Percentiles rank a stretch among this genome's conserved stretches.
phyloP scores from a whole-genome alignment of 768 basidiomycete genomes.

The Strobilomyces echinocephalus region DNA sequence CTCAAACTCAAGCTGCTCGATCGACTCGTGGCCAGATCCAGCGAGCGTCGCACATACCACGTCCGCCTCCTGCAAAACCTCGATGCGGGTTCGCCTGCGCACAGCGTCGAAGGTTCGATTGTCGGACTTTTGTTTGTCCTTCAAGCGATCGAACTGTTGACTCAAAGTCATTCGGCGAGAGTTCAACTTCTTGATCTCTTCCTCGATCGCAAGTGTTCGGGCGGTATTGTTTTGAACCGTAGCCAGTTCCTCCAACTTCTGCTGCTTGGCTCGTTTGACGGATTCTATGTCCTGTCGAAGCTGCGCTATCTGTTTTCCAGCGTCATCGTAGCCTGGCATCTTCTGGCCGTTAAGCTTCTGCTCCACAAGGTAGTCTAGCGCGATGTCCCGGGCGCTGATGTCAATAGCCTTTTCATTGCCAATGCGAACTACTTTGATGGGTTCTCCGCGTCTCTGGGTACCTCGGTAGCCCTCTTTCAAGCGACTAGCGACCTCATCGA shows the following conservation, averaged over 20 bases:
- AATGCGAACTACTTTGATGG: conserved; percentile 84
- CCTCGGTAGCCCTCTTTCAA: conserved; percentile 74
- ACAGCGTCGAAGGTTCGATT: conserved; percentile 78
- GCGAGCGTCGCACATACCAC: conserved; percentile 93
- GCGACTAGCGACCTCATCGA: conserved; percentile 90
- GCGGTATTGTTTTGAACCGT: conserved; percentile 53
- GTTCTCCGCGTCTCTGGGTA: conserved; percentile 46
- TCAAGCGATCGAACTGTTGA: conserved; percentile 67
- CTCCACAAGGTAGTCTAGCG: conserved; percentile 83
- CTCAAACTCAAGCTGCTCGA: conserved; percentile 84
- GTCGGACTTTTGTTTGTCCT: conserved; percentile 80
- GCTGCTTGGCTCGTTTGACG: conserved; percentile 53
- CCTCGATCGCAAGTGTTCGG: conserved; percentile 52
- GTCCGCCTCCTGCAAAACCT: conserved; percentile 84
- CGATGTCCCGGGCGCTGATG: conserved; percentile 75
- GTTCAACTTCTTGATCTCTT: conserved; percentile 65
- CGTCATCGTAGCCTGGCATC: conserved; percentile 42
- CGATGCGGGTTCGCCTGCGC: conserved; percentile 63
- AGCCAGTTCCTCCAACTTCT: conserved; percentile 59
- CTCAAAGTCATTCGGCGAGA: conserved; percentile 58
- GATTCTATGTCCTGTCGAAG: conserved; percentile 67
- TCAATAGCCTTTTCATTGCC: conserved; percentile 75
- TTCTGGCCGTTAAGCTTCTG: conserved; percentile 53
- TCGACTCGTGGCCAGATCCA: conserved; percentile 84
- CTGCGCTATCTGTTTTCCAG: conserved; percentile 50